These are phyloP conservation scores for Glaciozyma antarctica DNA, from an alignment of 768 basidiomycete genomes.

Conservation along the genomic window DNA sequence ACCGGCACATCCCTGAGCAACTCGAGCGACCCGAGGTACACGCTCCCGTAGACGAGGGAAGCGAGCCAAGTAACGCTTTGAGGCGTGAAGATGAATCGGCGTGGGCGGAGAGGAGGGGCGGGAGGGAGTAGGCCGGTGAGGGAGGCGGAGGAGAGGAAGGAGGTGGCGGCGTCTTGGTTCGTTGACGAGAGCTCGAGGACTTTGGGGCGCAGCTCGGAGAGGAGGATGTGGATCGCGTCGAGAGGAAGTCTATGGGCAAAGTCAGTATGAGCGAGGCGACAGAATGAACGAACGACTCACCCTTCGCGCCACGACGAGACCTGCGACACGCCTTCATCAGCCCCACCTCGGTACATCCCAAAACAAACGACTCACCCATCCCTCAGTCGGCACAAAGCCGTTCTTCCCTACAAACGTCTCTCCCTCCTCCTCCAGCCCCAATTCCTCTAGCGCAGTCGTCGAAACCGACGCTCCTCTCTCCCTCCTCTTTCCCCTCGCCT, in stretches of 20 bases:
- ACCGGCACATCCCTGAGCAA: conserved; percentile 15
- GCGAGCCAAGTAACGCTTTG: conserved; percentile 57
- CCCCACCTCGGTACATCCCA: not conserved
- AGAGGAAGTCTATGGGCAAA: conserved; percentile 55
- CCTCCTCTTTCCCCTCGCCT: conserved; percentile 6
- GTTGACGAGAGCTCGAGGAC: conserved; percentile 58
- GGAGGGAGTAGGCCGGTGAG: conserved; percentile 67
- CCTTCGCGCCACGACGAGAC: conserved; percentile 91
- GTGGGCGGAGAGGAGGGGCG: conserved; percentile 53
- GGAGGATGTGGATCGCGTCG: conserved; percentile 74
- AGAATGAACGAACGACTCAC: conserved; percentile 5
- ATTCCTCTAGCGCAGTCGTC: conserved; percentile 49
- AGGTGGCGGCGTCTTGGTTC: conserved; percentile 54
- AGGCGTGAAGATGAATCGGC: conserved; percentile 62
- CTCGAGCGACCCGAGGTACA: conserved; percentile 46
- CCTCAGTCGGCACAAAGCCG: conserved; percentile 89
- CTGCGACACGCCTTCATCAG: conserved; percentile 39
- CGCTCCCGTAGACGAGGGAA: conserved; percentile 87
- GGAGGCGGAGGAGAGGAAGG: conserved; percentile 61
- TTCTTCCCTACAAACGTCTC: conserved; percentile 57
- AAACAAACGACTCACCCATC: conserved; percentile 49
- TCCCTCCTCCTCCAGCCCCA: not conserved
- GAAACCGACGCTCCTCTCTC: conserved; percentile 47
- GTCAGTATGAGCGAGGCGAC: not conserved
- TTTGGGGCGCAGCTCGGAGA: conserved; percentile 76